A percentile compares a stretch with the other conserved stretches of the same genome.
Evolutionary conservation across 2,329 filamentous ascomycete genomes (phyloP).

Genomic region (Penicillium sp.): DNA sequence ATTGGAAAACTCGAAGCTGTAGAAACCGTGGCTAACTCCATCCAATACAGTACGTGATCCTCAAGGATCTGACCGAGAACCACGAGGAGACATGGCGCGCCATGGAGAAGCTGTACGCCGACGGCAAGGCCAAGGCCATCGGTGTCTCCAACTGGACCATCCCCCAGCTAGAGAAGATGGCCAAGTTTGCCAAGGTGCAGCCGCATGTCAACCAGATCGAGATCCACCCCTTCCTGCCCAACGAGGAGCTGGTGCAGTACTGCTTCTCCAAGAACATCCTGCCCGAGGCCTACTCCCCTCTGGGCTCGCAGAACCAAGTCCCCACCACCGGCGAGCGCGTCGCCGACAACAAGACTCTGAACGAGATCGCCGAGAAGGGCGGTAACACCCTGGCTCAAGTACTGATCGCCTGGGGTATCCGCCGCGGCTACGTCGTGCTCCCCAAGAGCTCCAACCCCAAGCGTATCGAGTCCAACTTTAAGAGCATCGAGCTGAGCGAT

Average conservation of each 20-base stretch:
- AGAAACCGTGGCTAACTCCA: slow-evolving; percentile 8
- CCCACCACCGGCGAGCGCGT: slow-evolving; percentile 68
- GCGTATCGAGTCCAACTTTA: slow-evolving; percentile 69
- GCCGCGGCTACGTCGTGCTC: slow-evolving; percentile 66
- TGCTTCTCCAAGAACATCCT: slow-evolving; percentile 45
- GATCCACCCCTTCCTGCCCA: slow-evolving; percentile 51
- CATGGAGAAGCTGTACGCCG: slow-evolving; percentile 61
- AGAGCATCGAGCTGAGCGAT: slow-evolving; percentile 60
- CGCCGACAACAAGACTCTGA: slow-evolving; percentile 60
- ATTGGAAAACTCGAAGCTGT: neutral
- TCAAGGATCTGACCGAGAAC: slow-evolving; percentile 66
- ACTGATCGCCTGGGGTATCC: slow-evolving; percentile 66
- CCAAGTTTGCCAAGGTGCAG: slow-evolving; percentile 45
- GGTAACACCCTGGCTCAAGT: slow-evolving; percentile 62
- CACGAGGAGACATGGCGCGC: slow-evolving; percentile 65
- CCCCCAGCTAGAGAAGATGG: slow-evolving; percentile 50
- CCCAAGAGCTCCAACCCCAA: slow-evolving; percentile 69
- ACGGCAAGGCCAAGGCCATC: slow-evolving; percentile 68
- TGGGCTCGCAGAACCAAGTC: slow-evolving; percentile 68
- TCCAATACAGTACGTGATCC: slow-evolving; percentile 57
- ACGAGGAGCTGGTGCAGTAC: slow-evolving; percentile 46
- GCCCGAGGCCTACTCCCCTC: slow-evolving; percentile 47
- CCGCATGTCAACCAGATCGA: slow-evolving; percentile 50
- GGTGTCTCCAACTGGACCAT: slow-evolving; percentile 75
- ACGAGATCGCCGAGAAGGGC: slow-evolving; percentile 59